Conservation (phyloP, 371 early-diverging fungal species). For the Lichtheimia corymbifera region DNA sequence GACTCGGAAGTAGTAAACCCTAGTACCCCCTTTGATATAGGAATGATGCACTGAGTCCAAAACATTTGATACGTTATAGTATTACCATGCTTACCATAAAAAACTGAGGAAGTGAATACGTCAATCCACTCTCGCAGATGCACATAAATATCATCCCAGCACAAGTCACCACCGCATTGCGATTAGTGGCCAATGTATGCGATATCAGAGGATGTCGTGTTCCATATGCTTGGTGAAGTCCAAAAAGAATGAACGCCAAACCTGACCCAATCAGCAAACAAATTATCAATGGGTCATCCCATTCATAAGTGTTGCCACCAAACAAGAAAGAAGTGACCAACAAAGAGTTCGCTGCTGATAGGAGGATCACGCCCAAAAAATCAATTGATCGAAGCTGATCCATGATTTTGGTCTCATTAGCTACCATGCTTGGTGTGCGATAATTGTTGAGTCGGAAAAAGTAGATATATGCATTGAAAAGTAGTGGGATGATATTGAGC, state of each 20-base stretch:
- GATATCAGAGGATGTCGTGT: conserved; percentile 65
- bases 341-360: conserved; percentile 51
- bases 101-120: conserved; percentile 33
- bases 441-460: conserved; percentile 26
- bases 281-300: conserved; percentile 59
- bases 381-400: conserved; percentile 53
- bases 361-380: conserved; percentile 57
- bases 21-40: conserved; percentile 1
- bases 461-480: conserved; percentile 32
- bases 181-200: conserved; percentile 24
- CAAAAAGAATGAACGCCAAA: conserved; percentile 46
- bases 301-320: conserved; percentile 58
- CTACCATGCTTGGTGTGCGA: neutral
- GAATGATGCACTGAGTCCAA: neutral
- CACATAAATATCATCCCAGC: conserved; percentile 33
- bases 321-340: conserved; percentile 61
- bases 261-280: conserved; percentile 42
- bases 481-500: conserved; percentile 65
- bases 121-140: conserved; percentile 24
- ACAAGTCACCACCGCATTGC: conserved; percentile 26
- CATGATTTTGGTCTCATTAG: conserved; percentile 6
- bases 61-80: neutral
- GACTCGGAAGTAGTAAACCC: conserved; percentile 3
- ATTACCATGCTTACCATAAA: conserved; percentile 26
- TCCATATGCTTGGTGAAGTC: conserved; percentile 56